Conservation (phyloP, 371 early-diverging fungal genomes). For the Actinomortierella wolfii region DNA sequence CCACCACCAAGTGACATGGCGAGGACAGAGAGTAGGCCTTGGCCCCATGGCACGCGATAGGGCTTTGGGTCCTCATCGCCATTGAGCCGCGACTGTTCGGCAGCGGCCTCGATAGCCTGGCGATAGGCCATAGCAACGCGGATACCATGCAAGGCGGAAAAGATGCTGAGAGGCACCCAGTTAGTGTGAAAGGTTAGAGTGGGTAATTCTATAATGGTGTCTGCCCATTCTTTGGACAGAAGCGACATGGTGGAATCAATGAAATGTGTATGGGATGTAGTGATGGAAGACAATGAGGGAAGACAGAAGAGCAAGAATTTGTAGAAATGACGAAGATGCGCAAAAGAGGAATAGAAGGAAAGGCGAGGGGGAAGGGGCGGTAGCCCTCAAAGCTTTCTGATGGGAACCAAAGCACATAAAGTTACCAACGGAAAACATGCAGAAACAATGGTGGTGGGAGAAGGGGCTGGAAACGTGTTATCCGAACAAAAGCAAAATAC, state of each 20-base stretch:
- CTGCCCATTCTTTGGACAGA: slow-evolving; percentile 33
- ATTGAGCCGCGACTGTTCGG: slow-evolving; percentile 31
- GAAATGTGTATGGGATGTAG: too few species aligned
- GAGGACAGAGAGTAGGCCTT: slow-evolving; percentile 58
- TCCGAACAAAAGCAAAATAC: too few species aligned
- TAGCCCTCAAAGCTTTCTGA: too few species aligned
- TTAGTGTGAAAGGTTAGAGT: slow-evolving; percentile 39
- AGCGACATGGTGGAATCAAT: slow-evolving; percentile 16
- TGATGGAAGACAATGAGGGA: too few species aligned
- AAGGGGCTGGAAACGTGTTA: too few species aligned
- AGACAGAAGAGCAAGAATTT: too few species aligned
- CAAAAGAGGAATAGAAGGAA: too few species aligned
- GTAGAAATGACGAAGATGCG: too few species aligned
- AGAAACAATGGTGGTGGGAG: too few species aligned
- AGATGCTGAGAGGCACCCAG: slow-evolving; percentile 43
- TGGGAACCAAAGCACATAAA: too few species aligned
- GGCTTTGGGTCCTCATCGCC: slow-evolving; percentile 12
- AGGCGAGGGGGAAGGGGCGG: too few species aligned
- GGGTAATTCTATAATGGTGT: slow-evolving; percentile 32
- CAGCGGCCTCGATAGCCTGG: slow-evolving; percentile 49
- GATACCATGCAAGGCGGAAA: slow-evolving; percentile 59
- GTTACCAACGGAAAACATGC: too few species aligned
- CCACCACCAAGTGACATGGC: slow-evolving; percentile 65
- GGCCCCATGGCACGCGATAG: slow-evolving; percentile 39
- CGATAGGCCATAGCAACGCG: slow-evolving; percentile 60